Percentiles rank a stretch among this genome's conserved stretches.
Evolutionary conservation across 2,329 filamentous ascomycete genomes (phyloP).

Genomic region (Xylariaceae sp.): DNA sequence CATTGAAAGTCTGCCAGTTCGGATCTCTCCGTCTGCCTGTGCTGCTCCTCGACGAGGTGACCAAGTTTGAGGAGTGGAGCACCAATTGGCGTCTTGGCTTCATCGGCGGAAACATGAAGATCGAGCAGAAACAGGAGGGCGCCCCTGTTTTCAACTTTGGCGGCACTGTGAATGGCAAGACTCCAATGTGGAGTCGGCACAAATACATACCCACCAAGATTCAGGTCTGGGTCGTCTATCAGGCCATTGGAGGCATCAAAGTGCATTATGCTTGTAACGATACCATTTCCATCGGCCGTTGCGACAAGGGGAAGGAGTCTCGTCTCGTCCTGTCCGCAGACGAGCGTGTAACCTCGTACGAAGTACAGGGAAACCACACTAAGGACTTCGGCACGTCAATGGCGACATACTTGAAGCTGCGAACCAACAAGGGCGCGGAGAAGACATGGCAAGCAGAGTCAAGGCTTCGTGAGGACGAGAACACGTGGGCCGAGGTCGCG

Average conservation of each 20-base stretch:
- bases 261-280: neutral
- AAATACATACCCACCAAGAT: neutral
- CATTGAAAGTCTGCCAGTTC: neutral
- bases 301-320: neutral
- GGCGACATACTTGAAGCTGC: neutral
- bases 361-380: neutral
- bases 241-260: neutral
- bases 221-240: neutral
- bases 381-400: neutral
- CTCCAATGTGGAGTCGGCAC: neutral
- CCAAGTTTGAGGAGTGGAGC: neutral
- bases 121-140: neutral
- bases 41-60: neutral
- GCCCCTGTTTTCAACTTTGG: neutral
- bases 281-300: neutral
- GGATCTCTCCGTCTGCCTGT: neutral
- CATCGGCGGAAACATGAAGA: neutral
- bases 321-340: neutral
- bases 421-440: neutral
- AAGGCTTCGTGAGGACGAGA: neutral
- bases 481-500: neutral
- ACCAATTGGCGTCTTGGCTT: neutral
- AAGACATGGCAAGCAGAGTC: neutral
- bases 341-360: neutral
- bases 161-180: neutral